These are phyloP conservation scores for Annulohypoxylon stygium DNA, from an alignment of 495 filamentous ascomycete species.

Conservation along the genomic window DNA sequence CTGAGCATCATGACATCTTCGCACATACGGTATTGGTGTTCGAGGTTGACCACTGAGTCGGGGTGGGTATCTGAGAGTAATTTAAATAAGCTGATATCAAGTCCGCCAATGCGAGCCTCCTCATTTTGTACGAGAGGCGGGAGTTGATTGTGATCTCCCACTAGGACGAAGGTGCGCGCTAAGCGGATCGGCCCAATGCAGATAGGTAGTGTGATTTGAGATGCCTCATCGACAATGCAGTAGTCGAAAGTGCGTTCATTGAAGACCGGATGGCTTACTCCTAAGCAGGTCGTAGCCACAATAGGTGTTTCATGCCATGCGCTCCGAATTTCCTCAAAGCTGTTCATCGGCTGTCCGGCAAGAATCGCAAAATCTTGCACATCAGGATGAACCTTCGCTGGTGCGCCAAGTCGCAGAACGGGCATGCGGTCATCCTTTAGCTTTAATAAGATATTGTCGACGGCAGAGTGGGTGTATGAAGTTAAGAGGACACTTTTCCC, in stretches of 20 bases:
- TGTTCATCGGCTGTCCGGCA: constrained; percentile 74
- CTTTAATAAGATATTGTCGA: constrained; percentile 97
- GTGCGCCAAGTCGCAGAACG: constrained; percentile 84
- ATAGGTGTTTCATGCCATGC: constrained; percentile 86
- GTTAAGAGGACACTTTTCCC: constrained; percentile 93
- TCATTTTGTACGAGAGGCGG: constrained; percentile 95
- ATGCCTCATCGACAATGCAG: constrained; percentile 98
- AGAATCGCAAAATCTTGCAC: constrained; percentile 86
- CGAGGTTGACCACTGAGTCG: constrained; percentile 85
- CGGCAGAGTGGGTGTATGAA: constrained; percentile 96
- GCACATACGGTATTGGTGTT: constrained; percentile 98
- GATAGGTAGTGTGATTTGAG: constrained; percentile 94
- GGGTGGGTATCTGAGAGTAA: constrained; percentile 90
- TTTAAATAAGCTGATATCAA: constrained; percentile 95
- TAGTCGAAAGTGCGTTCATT: constrained; percentile 93
- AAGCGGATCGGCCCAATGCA: constrained; percentile 94
- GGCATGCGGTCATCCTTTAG: constrained; percentile 82
- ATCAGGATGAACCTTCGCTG: constrained; percentile 87
- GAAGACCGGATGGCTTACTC: constrained; percentile 90
- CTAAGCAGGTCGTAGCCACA: constrained; percentile 94
- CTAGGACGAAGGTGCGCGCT: constrained; percentile 92
- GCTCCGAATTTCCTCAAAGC: constrained; percentile 84
- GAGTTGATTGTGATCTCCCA: constrained; percentile 96
- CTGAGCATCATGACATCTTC: constrained; percentile 94
- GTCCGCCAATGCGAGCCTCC: constrained; percentile 83